Evolutionary conservation across 1,139 yeast species (phyloP).

Genomic region (Yamadazyma aaseri): DNA sequence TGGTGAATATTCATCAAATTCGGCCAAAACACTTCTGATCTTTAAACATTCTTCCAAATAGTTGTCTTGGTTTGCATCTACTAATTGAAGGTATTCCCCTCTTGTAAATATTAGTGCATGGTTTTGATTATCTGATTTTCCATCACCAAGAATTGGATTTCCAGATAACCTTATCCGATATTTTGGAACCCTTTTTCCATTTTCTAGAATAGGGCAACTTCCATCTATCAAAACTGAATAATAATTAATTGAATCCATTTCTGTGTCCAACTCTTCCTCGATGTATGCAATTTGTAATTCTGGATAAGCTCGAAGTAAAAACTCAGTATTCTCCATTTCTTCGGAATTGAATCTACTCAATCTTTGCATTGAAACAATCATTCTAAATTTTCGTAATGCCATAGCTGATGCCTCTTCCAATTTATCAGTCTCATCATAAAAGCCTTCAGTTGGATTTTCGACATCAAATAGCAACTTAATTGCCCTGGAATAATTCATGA

Average conservation of each 20-base stretch:
- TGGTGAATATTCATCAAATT: conserved; percentile 44
- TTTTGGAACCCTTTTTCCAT: conserved; percentile 39
- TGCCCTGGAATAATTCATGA: conserved; percentile 56
- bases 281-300: conserved; percentile 45
- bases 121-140: conserved; percentile 57
- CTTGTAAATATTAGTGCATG: conserved; percentile 49
- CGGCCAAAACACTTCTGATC: conserved; percentile 49
- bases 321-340: conserved; percentile 38
- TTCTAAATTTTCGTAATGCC: conserved; percentile 49
- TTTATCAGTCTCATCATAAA: conserved; percentile 25
- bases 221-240: conserved; percentile 46
- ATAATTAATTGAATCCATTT: conserved; percentile 23
- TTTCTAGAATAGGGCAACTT: conserved; percentile 35
- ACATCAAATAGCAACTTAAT: conserved; percentile 47
- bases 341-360: conserved; percentile 32
- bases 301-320: conserved; percentile 41
- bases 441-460: conserved; percentile 30
- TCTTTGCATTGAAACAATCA: conserved; percentile 46
- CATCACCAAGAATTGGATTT: conserved; percentile 56
- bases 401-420: conserved; percentile 37
- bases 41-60: conserved; percentile 56
- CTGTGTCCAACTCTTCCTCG: conserved; percentile 32
- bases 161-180: conserved; percentile 50
- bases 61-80: conserved; percentile 59
- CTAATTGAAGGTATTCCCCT: conserved; percentile 54